These are phyloP conservation scores for Colletotrichum navitas DNA, from an alignment of 2,329 filamentous ascomycete species.

Conservation along the genomic window DNA sequence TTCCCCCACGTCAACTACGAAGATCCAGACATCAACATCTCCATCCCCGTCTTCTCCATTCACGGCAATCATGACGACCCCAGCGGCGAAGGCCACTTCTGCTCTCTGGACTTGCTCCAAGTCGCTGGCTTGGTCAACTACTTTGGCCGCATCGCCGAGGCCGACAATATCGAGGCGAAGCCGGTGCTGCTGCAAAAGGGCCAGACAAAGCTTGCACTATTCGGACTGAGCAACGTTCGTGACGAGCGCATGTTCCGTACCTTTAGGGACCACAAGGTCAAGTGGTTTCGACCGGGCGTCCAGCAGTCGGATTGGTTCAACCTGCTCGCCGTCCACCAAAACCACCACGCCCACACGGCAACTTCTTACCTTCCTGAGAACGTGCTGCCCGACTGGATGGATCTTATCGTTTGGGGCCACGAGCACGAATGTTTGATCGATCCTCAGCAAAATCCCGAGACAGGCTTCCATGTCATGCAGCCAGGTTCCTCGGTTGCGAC, in stretches of 20 bases:
- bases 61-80: conserved; percentile 99
- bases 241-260: conserved; percentile 96
- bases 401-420: conserved; percentile 96
- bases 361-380: conserved; percentile 96
- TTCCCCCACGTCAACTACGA: conserved; percentile 98
- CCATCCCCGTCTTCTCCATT: conserved; percentile 97
- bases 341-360: conserved; percentile 90
- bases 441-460: conserved; percentile 85
- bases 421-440: conserved; percentile 97
- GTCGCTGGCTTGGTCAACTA: conserved; percentile 95
- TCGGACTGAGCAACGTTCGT: conserved; percentile 94
- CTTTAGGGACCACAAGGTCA: conserved; percentile 92
- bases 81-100: conserved; percentile 93
- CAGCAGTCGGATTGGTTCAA: conserved; percentile 96
- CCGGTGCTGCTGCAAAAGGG: conserved; percentile 95
- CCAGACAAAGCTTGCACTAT: conserved; percentile 89
- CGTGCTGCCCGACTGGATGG: conserved; percentile 90
- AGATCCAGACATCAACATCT: conserved; percentile 95
- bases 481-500: conserved; percentile 97
- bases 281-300: conserved; percentile 86
- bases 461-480: conserved; percentile 95
- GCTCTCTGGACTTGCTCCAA: conserved; percentile 91
- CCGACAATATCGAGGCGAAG: conserved; percentile 93
- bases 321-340: conserved; percentile 93
- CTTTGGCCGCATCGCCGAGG: conserved; percentile 91